These are phyloP conservation scores for Bremia lactucae DNA, from an alignment of 352 stramenopile genomes.

Conservation along the genomic window DNA sequence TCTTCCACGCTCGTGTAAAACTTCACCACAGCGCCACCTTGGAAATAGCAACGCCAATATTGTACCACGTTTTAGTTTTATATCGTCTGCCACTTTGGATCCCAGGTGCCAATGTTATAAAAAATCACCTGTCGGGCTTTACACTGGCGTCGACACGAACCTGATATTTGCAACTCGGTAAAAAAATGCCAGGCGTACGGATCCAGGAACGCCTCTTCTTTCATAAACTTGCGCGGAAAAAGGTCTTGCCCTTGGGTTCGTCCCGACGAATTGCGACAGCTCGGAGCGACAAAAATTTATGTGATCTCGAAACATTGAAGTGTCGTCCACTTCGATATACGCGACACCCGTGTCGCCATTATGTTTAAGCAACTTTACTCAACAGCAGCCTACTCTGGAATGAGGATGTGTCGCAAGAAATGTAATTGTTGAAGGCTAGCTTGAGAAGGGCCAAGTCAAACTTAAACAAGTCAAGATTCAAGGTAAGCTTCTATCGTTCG, in stretches of 20 bases:
- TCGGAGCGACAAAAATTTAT: slow-evolving; percentile 49
- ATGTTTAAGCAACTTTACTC: slow-evolving; percentile 23
- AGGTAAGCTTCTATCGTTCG: no score
- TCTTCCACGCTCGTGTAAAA: slow-evolving; percentile 34
- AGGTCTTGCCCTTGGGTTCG: slow-evolving; percentile 27
- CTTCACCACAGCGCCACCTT: slow-evolving; percentile 13
- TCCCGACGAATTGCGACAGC: slow-evolving; percentile 39
- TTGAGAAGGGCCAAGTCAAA: no score
- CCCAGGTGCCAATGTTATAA: slow-evolving; percentile 22
- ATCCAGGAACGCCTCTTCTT: not conserved
- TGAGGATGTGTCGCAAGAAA: no score
- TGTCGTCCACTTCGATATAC: slow-evolving; percentile 34
- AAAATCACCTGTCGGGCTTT: slow-evolving; percentile 16
- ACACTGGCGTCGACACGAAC: slow-evolving; percentile 27
- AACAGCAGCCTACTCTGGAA: no score
- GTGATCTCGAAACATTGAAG: slow-evolving; percentile 35
- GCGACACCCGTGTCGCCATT: slow-evolving; percentile 50
- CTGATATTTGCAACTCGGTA: slow-evolving; percentile 32
- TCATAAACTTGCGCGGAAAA: slow-evolving; percentile 42
- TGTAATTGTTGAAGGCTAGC: no score
- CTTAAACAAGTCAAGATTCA: no score
- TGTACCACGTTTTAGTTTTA: slow-evolving; percentile 18
- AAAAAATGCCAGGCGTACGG: slow-evolving; percentile 23
- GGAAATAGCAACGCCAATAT: slow-evolving; percentile 28
- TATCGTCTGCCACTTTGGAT: slow-evolving; percentile 28